Percentiles rank a stretch among this genome's conserved stretches.
phyloP scores from a whole-genome alignment of 179 eudicot species.

The Corrigiola litoralis region DNA sequence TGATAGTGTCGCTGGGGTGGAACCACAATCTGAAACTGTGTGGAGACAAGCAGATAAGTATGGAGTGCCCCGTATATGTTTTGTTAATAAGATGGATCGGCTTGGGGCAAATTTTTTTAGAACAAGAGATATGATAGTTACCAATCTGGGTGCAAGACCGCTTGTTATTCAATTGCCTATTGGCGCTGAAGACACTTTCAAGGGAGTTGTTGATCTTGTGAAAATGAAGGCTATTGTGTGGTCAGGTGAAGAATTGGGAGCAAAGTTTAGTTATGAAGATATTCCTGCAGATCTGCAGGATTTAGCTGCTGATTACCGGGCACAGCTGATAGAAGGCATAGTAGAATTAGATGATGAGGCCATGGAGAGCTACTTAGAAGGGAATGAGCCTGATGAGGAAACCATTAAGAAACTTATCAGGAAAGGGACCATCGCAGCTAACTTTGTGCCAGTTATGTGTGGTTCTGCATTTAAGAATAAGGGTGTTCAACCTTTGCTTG shows the following conservation, averaged over 20 bases:
- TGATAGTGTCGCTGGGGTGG: conserved; percentile 99
- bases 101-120: conserved; percentile 92
- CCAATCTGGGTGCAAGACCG: conserved; percentile 91
- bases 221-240: conserved; percentile 83
- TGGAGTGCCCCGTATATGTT: conserved; percentile 94
- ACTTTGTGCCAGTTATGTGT: conserved; percentile 85
- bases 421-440: conserved; percentile 62
- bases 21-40: conserved; percentile 97
- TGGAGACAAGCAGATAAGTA: conserved; percentile 99
- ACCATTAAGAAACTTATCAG: conserved; percentile 74
- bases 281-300: conserved; percentile 75
- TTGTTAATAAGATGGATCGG: conserved; percentile 97
- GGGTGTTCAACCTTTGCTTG: conserved; percentile 96
- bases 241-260: conserved; percentile 98
- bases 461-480: conserved; percentile 98
- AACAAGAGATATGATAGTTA: conserved; percentile 91
- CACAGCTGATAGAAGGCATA: conserved; percentile 65
- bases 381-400: conserved; percentile 84
- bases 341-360: conserved; percentile 78
- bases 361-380: conserved; percentile 88
- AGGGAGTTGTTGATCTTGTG: conserved; percentile 85
- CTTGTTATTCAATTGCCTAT: conserved; percentile 85
- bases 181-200: conserved; percentile 83
- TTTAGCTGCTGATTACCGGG: conserved; percentile 60
- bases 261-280: conserved; percentile 67